Evolutionary conservation across 257 asterid species (phyloP), one percentile per base, ranked within the genome.

Genomic region (Rauvolfia tetraphylla): DNA sequence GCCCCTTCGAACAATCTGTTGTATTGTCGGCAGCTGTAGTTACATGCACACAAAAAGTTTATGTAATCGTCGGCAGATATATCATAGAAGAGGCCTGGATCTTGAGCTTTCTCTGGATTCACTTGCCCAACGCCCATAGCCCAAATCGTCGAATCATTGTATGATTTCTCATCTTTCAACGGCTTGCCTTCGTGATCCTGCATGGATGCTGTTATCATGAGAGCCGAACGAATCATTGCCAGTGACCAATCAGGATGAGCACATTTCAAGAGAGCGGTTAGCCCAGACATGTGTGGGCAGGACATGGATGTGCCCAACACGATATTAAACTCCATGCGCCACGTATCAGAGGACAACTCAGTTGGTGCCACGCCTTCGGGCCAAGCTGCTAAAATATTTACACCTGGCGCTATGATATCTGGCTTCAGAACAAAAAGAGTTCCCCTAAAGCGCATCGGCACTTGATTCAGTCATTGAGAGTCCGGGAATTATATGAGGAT

Each of bases 181-280:
- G 86, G 84, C 42, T 86, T 85, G n/a, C 92, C 95, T 2, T 83
- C 79, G 11, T 15, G 71, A 74, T 88, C 90, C 3, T 73, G 65
- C 33, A 81, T 82, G 82, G 90, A 89, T 4, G 97, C 91, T 0
- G 98, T 91, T 23, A 96, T 93, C 98, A 93, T 93, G 63, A 93
- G 77, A 39, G 98, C 97, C 2, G 98, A 93, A 0, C 91, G 83
- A 46, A 91, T 86, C 97, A 93, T 91, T 1, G 97, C 97, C n/a
- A 97, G 97, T 0, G 97, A 89, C 98, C 98, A 94, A 48, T 89
- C 96, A 0, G 91, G 93, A 80, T 92, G 98, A 39, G 95, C 96
- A 27, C 97, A 96, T 75, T 89, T 90, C 29, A 94, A 84, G 57
- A 94, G 77, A 0, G 97, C 97, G 3, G 97, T 96, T 57, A 89